Conservation (phyloP, 441 rosid genomes). For the Raphanus hybrid region DNA sequence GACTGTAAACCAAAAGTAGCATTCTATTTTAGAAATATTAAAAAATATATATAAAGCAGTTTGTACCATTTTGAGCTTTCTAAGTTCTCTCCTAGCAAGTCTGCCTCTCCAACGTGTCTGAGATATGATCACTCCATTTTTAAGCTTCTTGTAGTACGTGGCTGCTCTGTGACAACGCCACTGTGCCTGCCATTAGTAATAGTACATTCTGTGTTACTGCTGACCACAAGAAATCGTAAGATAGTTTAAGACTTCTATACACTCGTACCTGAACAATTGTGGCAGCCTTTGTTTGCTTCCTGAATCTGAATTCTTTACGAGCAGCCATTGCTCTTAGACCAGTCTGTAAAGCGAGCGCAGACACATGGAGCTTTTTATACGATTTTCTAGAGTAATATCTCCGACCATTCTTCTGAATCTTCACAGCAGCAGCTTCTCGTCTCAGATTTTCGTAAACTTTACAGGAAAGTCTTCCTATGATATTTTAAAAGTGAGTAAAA, state of each 20-base stretch:
- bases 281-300: constrained; percentile 77
- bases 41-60: not conserved
- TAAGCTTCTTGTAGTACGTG: constrained; percentile 67
- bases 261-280: constrained; percentile 73
- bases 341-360: constrained; percentile 73
- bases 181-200: constrained; percentile 60
- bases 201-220: not conserved
- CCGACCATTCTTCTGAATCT: constrained; percentile 84
- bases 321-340: constrained; percentile 87
- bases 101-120: constrained; percentile 97
- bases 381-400: constrained; percentile 63
- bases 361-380: constrained; percentile 66
- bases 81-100: constrained; percentile 77
- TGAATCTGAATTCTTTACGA: constrained; percentile 75
- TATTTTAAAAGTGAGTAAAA: constrained; percentile 20
- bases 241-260: constrained; percentile 42
- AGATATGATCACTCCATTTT: constrained; percentile 69
- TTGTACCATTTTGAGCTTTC: constrained; percentile 93
- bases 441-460: constrained; percentile 57
- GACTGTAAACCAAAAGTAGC: too few relatives aligned
- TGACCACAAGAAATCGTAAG: constrained; percentile 19
- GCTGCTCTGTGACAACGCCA: constrained; percentile 76
- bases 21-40: too few relatives aligned
- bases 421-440: constrained; percentile 76
- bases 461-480: constrained; percentile 81